Evolutionary conservation across 805 yeast genomes (phyloP), one percentile per base, ranked within the genome.

Genomic region (Priceomyces fermenticarens): DNA sequence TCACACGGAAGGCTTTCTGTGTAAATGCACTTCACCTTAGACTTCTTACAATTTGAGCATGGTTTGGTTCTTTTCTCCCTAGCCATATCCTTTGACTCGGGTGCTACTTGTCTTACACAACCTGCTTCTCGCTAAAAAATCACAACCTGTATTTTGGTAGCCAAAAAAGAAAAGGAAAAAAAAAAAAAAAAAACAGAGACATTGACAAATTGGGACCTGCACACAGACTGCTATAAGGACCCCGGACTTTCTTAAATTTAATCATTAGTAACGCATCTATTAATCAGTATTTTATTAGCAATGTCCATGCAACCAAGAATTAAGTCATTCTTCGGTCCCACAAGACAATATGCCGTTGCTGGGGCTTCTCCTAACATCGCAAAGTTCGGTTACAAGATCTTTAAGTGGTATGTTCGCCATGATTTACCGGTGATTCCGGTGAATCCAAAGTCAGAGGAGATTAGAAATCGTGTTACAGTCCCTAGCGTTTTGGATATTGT

Each of bases 331-430:
- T 78, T 80, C 61, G 66, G 75, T n/a, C 51, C 77, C 8, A 47
- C 70, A 25, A 66, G 85, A 46, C 66, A 70, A 40, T 82, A 77
- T 48, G 79, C 78, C 10, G 88, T 86, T 1, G 73, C 82, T 0
- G 95, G 95, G 0, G 93, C 95, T 0, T 78, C 88, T 2, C 58
- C 73, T 3, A 77, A 80, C 51, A 73, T 82, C 0, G 45, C 63
- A 6, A 87, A 86, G 57, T 85, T 78, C 56, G 95, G 95, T 0
- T 75, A 68, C 64, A 82, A 79, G 57, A 83, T 87, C 23, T 58
- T 83, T 14, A 60, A 66, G 30, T 87, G 95, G 95, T 86, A 87
- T 54, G 43, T 72, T 8, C 56, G 58, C 35, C 83, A 75, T 42
- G 61, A 67, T 2, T 60, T 88, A 30, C 77, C 83, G 0, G 89